These are phyloP conservation scores for Aspergillus piperis DNA, from an alignment of 2,329 filamentous ascomycete genomes.

Conservation along the genomic window DNA sequence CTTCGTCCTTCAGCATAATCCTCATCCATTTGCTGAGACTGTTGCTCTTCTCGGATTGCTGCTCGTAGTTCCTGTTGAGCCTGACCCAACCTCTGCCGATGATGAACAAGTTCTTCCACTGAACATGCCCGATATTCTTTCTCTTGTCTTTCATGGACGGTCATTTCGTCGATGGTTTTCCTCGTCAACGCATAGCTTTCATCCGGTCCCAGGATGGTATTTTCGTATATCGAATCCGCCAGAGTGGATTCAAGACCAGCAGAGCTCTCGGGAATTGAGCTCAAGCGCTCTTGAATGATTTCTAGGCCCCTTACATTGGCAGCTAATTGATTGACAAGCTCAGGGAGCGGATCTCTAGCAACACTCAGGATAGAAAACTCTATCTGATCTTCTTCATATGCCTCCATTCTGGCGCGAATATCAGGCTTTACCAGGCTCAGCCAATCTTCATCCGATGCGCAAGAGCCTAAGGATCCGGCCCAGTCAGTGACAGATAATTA, in stretches of 20 bases:
- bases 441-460: slow-evolving; percentile 61
- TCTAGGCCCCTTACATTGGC: slow-evolving; percentile 50
- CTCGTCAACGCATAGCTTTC: slow-evolving; percentile 39
- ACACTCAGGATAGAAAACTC: slow-evolving; percentile 79
- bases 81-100: slow-evolving; percentile 30
- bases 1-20: slow-evolving; percentile 44
- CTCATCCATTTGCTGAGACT: slow-evolving; percentile 41
- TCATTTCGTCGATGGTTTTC: slow-evolving; percentile 35
- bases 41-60: slow-evolving; percentile 44
- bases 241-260: slow-evolving; percentile 3
- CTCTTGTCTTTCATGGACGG: slow-evolving; percentile 26
- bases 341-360: slow-evolving; percentile 63
- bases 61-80: slow-evolving; percentile 36
- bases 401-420: slow-evolving; percentile 67
- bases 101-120: slow-evolving; percentile 33
- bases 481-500: not conserved
- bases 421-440: slow-evolving; percentile 63
- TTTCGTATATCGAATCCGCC: slow-evolving; percentile 16
- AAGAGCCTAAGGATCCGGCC: slow-evolving; percentile 32
- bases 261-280: slow-evolving; percentile 2
- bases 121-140: slow-evolving; percentile 27
- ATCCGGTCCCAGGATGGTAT: slow-evolving; percentile 36
- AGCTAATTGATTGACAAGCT: slow-evolving; percentile 47
- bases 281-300: slow-evolving; percentile 36
- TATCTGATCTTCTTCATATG: slow-evolving; percentile 65